Evolutionary conservation across 306 rosid genomes (phyloP).

Genomic region (Castanospermum australe): DNA sequence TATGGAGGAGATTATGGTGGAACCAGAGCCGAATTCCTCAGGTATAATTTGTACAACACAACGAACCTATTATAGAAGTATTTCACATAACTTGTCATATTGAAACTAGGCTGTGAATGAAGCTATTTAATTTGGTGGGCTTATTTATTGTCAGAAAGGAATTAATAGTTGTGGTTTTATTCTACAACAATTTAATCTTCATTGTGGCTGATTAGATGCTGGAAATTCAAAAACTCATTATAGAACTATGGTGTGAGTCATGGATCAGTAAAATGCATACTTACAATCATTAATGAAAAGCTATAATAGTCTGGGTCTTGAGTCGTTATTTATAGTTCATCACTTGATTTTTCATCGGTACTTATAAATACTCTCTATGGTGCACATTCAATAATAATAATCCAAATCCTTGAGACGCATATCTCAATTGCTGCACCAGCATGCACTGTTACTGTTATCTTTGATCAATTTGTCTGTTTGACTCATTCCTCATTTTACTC

Average conservation of each 20-base stretch:
- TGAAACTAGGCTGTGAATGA: not conserved
- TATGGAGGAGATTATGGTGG: slow-evolving; percentile 59
- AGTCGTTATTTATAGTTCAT: not conserved
- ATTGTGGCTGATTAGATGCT: not conserved
- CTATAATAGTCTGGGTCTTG: not conserved
- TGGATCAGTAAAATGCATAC: not conserved
- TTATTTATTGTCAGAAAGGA: not conserved
- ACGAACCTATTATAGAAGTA: not conserved
- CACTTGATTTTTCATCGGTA: not conserved
- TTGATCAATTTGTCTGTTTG: not conserved
- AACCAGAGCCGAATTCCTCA: slow-evolving; percentile 44
- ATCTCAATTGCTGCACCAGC: not conserved
- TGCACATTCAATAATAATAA: not conserved
- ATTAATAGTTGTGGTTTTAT: not conserved
- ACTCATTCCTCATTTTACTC: not conserved
- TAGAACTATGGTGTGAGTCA: not conserved
- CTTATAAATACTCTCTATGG: not conserved
- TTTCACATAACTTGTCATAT: not conserved
- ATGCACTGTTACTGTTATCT: not conserved
- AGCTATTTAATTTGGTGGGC: slow-evolving; percentile 6
- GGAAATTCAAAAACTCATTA: not conserved
- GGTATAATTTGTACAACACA: slow-evolving; percentile 39
- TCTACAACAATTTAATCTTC: not conserved
- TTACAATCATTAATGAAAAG: not conserved
- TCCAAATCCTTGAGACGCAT: not conserved